Conservation (phyloP, 495 filamentous ascomycete genomes). For the Aspergillus bertholletiae region DNA sequence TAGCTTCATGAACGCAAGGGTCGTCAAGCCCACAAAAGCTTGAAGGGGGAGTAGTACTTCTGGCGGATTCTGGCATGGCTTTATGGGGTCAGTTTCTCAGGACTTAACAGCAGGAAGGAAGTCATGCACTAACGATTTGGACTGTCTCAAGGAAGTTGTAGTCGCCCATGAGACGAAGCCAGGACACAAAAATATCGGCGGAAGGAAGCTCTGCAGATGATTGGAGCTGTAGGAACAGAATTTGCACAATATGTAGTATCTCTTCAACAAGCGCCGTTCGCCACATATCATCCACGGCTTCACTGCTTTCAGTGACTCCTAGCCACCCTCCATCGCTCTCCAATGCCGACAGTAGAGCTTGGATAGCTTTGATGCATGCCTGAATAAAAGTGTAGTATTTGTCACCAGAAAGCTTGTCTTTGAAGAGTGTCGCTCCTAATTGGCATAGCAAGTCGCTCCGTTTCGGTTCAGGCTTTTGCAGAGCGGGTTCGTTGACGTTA, state of each 20-base stretch:
- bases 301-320: conserved; percentile 38
- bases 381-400: conserved; percentile 27
- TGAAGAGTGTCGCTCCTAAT: conserved; percentile 31
- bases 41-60: conserved; percentile 61
- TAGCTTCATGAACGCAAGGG: conserved; percentile 71
- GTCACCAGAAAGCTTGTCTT: conserved; percentile 23
- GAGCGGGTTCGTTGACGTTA: conserved; percentile 6
- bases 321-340: conserved; percentile 52
- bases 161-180: conserved; percentile 68
- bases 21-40: conserved; percentile 66
- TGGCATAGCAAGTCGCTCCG: conserved; percentile 23
- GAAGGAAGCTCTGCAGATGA: conserved; percentile 51
- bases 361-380: conserved; percentile 42
- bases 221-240: conserved; percentile 68
- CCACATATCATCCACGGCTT: conserved; percentile 61
- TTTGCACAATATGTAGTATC: conserved; percentile 66
- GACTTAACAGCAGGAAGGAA: background rate
- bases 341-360: conserved; percentile 41
- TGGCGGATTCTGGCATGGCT: conserved; percentile 41
- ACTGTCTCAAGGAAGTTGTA: conserved; percentile 62
- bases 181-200: conserved; percentile 57
- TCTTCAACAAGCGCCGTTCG: conserved; percentile 59
- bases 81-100: conserved; percentile 18
- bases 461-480: conserved; percentile 5
- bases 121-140: conserved; percentile 45